Evolutionary conservation across 2,329 filamentous ascomycete genomes (phyloP).

Genomic region (Coniochaeta sp.): DNA sequence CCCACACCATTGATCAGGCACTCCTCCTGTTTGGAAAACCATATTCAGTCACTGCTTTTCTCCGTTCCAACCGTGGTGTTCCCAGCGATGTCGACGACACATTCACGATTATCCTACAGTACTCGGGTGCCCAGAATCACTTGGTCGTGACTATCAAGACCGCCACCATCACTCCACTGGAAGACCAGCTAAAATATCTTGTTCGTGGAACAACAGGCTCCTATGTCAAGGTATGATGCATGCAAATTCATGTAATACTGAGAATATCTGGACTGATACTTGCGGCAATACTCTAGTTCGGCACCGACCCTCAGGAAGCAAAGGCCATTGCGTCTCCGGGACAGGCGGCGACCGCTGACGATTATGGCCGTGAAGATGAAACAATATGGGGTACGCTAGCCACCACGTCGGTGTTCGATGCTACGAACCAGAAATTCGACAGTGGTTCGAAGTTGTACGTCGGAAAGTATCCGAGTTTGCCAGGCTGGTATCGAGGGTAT

Average conservation of each 20-base stretch:
- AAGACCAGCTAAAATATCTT: slow-evolving; percentile 55
- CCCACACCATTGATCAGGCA: slow-evolving; percentile 56
- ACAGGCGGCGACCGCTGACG: slow-evolving; percentile 14
- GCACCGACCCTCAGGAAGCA: slow-evolving; percentile 26
- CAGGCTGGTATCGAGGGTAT: slow-evolving; percentile 28
- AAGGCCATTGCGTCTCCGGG: slow-evolving; percentile 20
- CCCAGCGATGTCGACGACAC: slow-evolving; percentile 35
- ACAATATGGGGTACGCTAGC: slow-evolving; percentile 28
- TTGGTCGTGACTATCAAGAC: slow-evolving; percentile 54
- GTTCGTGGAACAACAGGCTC: slow-evolving; percentile 52
- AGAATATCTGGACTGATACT: not conserved
- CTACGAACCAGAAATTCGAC: slow-evolving; percentile 20
- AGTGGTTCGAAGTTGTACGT: slow-evolving; percentile 22
- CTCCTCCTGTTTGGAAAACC: slow-evolving; percentile 51
- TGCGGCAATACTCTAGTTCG: not conserved
- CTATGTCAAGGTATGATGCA: slow-evolving; percentile 27
- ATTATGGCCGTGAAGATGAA: slow-evolving; percentile 27
- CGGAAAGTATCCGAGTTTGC: slow-evolving; percentile 28
- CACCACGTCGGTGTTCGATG: slow-evolving; percentile 27
- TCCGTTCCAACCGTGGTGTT: slow-evolving; percentile 42
- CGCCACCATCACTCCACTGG: slow-evolving; percentile 49
- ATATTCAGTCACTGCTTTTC: slow-evolving; percentile 47
- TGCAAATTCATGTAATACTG: not conserved
- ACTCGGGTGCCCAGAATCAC: slow-evolving; percentile 33
- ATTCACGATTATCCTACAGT: slow-evolving; percentile 53